phyloP scores from a whole-genome alignment of 164 flowering plant genomes.

The Taxillus chinensis region DNA sequence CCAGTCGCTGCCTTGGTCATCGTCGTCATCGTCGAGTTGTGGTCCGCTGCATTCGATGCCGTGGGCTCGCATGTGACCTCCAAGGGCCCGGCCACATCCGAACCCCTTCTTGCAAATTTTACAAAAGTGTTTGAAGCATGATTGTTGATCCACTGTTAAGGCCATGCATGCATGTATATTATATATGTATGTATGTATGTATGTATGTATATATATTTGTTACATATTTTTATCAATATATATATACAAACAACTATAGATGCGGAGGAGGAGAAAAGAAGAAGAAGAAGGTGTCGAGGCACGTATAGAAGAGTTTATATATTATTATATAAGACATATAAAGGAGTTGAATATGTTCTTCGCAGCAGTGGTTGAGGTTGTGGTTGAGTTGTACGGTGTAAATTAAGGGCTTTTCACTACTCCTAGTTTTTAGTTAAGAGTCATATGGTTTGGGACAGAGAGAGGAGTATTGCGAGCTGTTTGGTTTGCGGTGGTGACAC shows the following conservation, averaged over 20 bases:
- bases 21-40: constrained; percentile 58
- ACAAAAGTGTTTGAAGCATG: constrained; percentile 64
- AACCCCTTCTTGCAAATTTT: constrained; percentile 89
- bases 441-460: not conserved
- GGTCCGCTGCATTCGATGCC: constrained; percentile 51
- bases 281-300: not conserved
- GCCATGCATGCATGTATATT: constrained; percentile 15
- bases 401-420: constrained; percentile 10
- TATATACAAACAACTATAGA: constrained; percentile 9
- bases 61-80: constrained; percentile 98
- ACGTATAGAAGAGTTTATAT: too few relatives aligned
- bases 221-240: constrained; percentile 2
- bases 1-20: constrained; percentile 46
- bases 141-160: constrained; percentile 36
- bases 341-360: constrained; percentile 9
- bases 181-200: too few relatives aligned
- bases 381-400: constrained; percentile 24
- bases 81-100: constrained; percentile 86
- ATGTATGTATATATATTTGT: too few relatives aligned
- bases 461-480: constrained; percentile 15
- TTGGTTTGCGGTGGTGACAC: constrained; percentile 33
- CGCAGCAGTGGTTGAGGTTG: constrained; percentile 11
- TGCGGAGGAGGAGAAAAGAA: not conserved
- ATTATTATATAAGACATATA: too few relatives aligned
- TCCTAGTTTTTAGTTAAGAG: constrained; percentile 39